Percentiles rank a stretch among this genome's conserved stretches.
phyloP scores from a whole-genome alignment of 306 rosid genomes.

The Malus fusca region DNA sequence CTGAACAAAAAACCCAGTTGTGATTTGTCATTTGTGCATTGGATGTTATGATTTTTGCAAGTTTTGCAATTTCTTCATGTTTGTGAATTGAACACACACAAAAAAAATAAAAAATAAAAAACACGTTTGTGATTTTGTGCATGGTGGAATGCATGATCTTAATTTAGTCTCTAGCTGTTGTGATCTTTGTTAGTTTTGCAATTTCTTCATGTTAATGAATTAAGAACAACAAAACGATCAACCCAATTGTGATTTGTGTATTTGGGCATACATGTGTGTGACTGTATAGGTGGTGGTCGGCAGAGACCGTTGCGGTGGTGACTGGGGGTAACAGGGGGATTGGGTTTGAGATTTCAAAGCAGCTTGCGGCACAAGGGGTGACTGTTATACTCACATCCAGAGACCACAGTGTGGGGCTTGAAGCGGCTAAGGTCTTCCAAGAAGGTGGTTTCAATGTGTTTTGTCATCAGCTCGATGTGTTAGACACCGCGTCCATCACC shows the following conservation, averaged over 20 bases:
- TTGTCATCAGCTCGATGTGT: slow-evolving; percentile 67
- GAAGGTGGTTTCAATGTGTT: slow-evolving; percentile 73
- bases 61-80: not conserved
- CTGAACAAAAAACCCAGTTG: not conserved
- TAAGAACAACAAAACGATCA: not conserved
- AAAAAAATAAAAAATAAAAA: not conserved
- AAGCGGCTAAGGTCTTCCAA: slow-evolving; percentile 75
- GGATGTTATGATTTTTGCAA: not conserved
- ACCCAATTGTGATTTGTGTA: not conserved
- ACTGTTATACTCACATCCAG: slow-evolving; percentile 80
- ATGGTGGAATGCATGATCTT: not conserved
- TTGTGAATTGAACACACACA: not conserved
- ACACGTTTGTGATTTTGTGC: not conserved
- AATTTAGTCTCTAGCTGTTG: not conserved
- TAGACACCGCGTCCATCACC: slow-evolving; percentile 53
- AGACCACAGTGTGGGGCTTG: slow-evolving; percentile 62
- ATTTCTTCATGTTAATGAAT: not conserved
- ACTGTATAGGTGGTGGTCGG: slow-evolving; percentile 80
- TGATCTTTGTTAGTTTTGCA: not conserved
- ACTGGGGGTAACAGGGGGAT: slow-evolving; percentile 92
- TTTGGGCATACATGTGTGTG: not conserved
- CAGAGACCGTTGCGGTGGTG: slow-evolving; percentile 77
- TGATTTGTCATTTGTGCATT: not conserved
- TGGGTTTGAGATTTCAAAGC: slow-evolving; percentile 79
- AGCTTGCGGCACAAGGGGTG: slow-evolving; percentile 73